These are phyloP conservation scores for Colletotrichum godetiae DNA, from an alignment of 2,329 filamentous ascomycete species.

Conservation along the genomic window DNA sequence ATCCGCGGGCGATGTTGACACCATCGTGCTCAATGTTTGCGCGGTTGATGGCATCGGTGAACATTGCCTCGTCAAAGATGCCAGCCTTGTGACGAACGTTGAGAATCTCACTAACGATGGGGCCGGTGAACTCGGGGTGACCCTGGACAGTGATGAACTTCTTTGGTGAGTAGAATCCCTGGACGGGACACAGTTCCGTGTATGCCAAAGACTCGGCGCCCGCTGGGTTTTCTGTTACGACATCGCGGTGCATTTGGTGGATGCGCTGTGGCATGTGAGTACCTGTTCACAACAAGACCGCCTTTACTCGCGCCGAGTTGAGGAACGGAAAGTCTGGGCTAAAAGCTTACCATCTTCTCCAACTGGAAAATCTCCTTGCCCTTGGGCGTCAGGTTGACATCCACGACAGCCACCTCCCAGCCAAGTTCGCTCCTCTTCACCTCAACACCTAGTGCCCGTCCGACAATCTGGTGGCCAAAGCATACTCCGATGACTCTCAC, in stretches of 20 bases:
- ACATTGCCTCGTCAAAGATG: slow-evolving; percentile 77
- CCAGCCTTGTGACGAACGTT: slow-evolving; percentile 72
- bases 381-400: slow-evolving; percentile 73
- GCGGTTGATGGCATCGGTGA: slow-evolving; percentile 74
- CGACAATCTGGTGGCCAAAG: slow-evolving; percentile 90
- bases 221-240: slow-evolving; percentile 72
- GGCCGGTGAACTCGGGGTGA: slow-evolving; percentile 83
- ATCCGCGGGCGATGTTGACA: slow-evolving; percentile 76
- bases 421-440: slow-evolving; percentile 75
- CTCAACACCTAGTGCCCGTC: slow-evolving; percentile 74
- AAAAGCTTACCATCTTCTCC: slow-evolving; percentile 63
- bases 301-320: neutral
- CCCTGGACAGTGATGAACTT: slow-evolving; percentile 83
- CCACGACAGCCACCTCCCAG: slow-evolving; percentile 85
- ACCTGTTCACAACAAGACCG: neutral
- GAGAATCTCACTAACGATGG: slow-evolving; percentile 78
- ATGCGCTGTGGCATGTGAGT: slow-evolving; percentile 62
- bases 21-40: slow-evolving; percentile 81
- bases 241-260: slow-evolving; percentile 89
- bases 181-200: slow-evolving; percentile 76
- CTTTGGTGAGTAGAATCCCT: slow-evolving; percentile 79
- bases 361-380: slow-evolving; percentile 79
- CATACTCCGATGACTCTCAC: slow-evolving; percentile 84
- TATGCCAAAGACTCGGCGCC: slow-evolving; percentile 72
- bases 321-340: neutral